phyloP scores from a whole-genome alignment of 352 stramenopile genomes.

The Phytopythium ostracodes region DNA sequence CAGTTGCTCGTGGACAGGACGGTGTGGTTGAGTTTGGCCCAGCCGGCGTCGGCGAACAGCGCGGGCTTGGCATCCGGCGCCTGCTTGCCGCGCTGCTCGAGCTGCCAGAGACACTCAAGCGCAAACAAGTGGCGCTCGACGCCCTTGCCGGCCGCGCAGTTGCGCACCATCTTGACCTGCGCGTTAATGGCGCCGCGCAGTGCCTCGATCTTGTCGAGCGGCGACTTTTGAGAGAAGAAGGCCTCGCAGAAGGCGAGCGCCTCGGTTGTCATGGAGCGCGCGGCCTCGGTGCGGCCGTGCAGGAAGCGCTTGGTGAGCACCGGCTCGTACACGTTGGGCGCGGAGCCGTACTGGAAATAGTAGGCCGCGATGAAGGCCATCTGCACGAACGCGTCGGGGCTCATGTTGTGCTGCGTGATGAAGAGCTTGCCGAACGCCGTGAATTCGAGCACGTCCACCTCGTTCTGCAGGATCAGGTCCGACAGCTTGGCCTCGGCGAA shows the following conservation, averaged over 20 bases:
- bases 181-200: constrained; percentile 79
- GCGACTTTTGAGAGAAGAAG: constrained; percentile 77
- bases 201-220: constrained; percentile 88
- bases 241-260: constrained; percentile 87
- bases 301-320: constrained; percentile 95
- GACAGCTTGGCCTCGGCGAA: constrained; percentile 92
- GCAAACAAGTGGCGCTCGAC: constrained; percentile 94
- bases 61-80: constrained; percentile 31
- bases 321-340: constrained; percentile 92
- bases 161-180: constrained; percentile 89
- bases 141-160: constrained; percentile 88
- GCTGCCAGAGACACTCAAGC: constrained; percentile 88
- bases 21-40: constrained; percentile 91
- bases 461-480: constrained; percentile 92
- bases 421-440: constrained; percentile 88
- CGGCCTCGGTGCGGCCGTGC: constrained; percentile 94
- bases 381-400: constrained; percentile 95
- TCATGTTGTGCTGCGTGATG: constrained; percentile 90
- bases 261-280: constrained; percentile 89
- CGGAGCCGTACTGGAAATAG: constrained; percentile 89
- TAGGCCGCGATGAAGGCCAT: constrained; percentile 94
- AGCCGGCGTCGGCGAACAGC: constrained; percentile 89
- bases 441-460: constrained; percentile 95
- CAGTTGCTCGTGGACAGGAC: constrained; percentile 96
- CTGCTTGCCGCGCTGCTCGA: constrained; percentile 36